These are phyloP conservation scores for Starmerella floricola DNA, from an alignment of 805 yeast species.

Conservation along the genomic window DNA sequence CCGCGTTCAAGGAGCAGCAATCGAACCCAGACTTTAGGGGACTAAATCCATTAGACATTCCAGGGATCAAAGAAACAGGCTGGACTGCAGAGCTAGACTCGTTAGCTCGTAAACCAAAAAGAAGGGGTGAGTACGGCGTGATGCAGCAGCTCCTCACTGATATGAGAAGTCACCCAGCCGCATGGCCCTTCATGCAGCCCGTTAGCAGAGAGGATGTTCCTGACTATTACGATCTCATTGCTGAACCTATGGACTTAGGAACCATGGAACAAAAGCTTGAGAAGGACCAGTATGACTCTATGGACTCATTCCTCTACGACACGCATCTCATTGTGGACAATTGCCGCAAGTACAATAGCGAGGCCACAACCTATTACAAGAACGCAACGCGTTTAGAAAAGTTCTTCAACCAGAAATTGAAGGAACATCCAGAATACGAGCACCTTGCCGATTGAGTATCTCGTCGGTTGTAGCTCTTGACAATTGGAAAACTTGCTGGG, in stretches of 20 bases:
- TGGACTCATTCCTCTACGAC: constrained; percentile 87
- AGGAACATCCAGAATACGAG: constrained; percentile 86
- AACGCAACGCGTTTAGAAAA: constrained; percentile 91
- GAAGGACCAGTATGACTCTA: constrained; percentile 76
- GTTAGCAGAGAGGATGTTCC: constrained; percentile 90
- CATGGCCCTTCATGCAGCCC: constrained; percentile 95
- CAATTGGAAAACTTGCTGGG: too few species aligned
- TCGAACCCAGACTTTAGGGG: constrained; percentile 17
- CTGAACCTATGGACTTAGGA: constrained; percentile 94
- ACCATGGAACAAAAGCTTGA: constrained; percentile 92
- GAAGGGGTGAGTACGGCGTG: constrained; percentile 87
- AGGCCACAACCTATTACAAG: constrained; percentile 86
- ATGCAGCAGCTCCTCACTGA: constrained; percentile 84
- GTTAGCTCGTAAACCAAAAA: constrained; percentile 83
- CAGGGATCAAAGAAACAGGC: constrained; percentile 86
- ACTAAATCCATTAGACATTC: constrained; percentile 72
- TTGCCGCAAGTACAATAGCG: constrained; percentile 86
- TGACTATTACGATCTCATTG: constrained; percentile 89
- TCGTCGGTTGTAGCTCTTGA: too few species aligned
- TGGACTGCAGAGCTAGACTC: constrained; percentile 99
- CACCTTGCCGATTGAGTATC: constrained; percentile 60
- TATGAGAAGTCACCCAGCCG: constrained; percentile 84
- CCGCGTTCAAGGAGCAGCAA: constrained; percentile 43
- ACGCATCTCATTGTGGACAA: constrained; percentile 75
- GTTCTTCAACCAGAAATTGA: constrained; percentile 66